Base-by-base conservation (phyloP, 345 rosid species). In the Acer saccharum region DNA sequence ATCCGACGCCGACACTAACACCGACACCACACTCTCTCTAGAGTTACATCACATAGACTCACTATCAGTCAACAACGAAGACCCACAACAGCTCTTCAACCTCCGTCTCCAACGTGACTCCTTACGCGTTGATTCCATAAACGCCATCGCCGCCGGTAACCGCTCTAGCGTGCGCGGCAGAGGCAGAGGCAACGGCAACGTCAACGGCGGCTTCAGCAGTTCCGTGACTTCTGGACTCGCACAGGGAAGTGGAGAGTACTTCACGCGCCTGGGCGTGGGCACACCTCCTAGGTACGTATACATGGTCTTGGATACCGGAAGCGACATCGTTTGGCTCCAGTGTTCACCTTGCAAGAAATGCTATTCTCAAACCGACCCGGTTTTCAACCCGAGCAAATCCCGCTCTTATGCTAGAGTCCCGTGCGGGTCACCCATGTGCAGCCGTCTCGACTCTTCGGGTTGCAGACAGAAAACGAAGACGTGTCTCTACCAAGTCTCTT, bases 211-310 rank as follows among this genome's bases (percentile, higher is more conserved):
- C 5, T 90, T 90, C 77, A 90, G 96, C 71, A 92, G 96, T 88
- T 86, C 94, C 1, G 86, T 97, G 0, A 85, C 89, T 29, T 97
- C 98, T 27, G 99, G 99, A 4, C 94, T 97, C 14, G 82, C 99
- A 4, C 98, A 94, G 73, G 98, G 98, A 18, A 94, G 98, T 43
- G 97, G 99, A 4, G 99, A 97, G 85, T 96, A 92, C 83, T 96
- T 96, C 91, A 94, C 98, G 71, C 98, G 98, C 77, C 77, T 96
- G 10, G 98, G 97, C 11, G 93, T 94, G 3, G 98, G 97, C 39
- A 92, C 99, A 9, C 99, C 98, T 63, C 85, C 98, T n/a, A 90
- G 83, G 77, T 89, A 92, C 52, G 81, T 89, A 6, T 94, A 85
- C 83, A 88, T 94, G 94, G 98, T 96, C 13, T 87, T 96, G 2